These are phyloP conservation scores for Teunomyces cretensis DNA, from an alignment of 805 yeast species.

Conservation along the genomic window DNA sequence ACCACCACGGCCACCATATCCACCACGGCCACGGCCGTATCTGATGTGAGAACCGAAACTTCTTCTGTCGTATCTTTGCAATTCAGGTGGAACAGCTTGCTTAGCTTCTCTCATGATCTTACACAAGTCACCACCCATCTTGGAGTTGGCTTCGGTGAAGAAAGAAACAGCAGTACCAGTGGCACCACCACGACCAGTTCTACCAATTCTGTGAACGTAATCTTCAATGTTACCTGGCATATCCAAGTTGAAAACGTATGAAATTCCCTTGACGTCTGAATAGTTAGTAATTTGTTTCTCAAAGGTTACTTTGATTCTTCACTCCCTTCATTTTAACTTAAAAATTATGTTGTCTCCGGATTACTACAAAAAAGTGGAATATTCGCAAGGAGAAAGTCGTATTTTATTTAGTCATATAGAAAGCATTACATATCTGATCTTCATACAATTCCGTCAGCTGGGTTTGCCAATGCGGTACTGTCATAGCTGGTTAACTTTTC, in stretches of 20 bases:
- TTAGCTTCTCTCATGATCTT: constrained; percentile 94
- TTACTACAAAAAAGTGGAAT: constrained; percentile 2
- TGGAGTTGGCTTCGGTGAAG: constrained; percentile 84
- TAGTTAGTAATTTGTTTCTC: constrained; percentile 27
- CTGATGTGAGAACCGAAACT: constrained; percentile 64
- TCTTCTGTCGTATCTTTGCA: constrained; percentile 61
- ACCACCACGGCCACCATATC: constrained; percentile 53
- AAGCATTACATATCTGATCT: constrained; percentile 5
- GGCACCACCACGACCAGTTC: constrained; percentile 99
- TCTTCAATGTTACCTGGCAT: constrained; percentile 99
- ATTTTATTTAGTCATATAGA: constrained; percentile 4
- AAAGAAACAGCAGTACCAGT: constrained; percentile 93
- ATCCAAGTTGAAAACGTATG: constrained; percentile 89
- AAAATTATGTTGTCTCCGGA: background rate
- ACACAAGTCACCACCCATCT: constrained; percentile 86
- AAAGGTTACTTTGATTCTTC: background rate
- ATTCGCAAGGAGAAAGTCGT: constrained; percentile 2
- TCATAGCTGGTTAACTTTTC: background rate
- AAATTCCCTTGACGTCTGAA: constrained; percentile 95
- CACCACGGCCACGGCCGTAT: constrained; percentile 55
- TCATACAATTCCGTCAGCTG: constrained; percentile 1
- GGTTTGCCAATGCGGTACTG: background rate
- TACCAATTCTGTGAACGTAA: constrained; percentile 97
- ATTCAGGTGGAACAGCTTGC: constrained; percentile 80
- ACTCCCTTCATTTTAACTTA: constrained; percentile 1